Base-by-base conservation (phyloP, 129 eudicot species). In the Flaveria trinervia region DNA sequence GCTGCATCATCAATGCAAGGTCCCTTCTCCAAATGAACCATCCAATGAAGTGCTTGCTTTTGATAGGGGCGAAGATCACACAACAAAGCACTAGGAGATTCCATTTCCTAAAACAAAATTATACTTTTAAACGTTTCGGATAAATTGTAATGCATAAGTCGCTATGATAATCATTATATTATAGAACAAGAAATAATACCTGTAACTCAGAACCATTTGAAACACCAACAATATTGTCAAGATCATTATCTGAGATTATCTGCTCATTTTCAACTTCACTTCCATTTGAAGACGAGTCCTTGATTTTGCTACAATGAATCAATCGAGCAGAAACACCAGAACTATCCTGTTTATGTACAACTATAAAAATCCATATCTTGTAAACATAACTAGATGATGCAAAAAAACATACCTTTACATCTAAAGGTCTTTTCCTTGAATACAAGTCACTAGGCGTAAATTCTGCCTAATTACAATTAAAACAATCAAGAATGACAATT, bases 41-140 rank as follows among this genome's bases (percentile, higher is more conserved):
- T 94, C 93, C 96, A 94, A 79, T 84, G 81, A 66, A 94, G 99
- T 51, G 99, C 99, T 78, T 94, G 97, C 82, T 94, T 94, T 86
- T 94, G 99, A 78, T 94, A 94, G 12, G 99, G 93, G 66, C 96
- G 97, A 60, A 94, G 93, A 48, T 89, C 90, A 82, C 99, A 94
- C 56, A 79, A 89, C 61, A 94, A 85, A 68, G 90, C 71, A 74
- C 83, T 78, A 7, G 99, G 93, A 46, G 96, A 81, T 44, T 91
- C 99, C 99, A 94, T 89, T 85, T 94, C 99, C 98, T 94, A 80
- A 65, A 82, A 25, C 44, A 80, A 72, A 22, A 57, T 14, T 28
- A 45, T 30, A 68, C 11, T 14, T 25, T 51, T 73, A 39, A 7
- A 65, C 0, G 43, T 0, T 28, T 74, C 26, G 26, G 14, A n/a